A percentile compares a stretch with the other conserved stretches of the same genome.
Conservation (phyloP, 257 asterid species). For the Thymus quinquecostatus region DNA sequence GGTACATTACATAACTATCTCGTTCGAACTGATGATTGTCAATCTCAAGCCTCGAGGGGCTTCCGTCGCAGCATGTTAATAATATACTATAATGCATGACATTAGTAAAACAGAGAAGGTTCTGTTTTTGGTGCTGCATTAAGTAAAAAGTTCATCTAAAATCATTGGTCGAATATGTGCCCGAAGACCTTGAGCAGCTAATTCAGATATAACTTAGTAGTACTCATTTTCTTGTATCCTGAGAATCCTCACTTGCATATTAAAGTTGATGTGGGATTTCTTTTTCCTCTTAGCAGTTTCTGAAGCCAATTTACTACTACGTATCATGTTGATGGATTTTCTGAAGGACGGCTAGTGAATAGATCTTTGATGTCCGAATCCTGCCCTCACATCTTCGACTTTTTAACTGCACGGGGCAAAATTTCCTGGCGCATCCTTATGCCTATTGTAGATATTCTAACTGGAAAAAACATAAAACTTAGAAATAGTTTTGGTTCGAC, state of each 20-base stretch:
- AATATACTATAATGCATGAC: neutral
- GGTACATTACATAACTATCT: neutral
- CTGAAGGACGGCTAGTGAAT: neutral
- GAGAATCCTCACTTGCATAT: neutral
- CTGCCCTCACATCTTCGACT: neutral
- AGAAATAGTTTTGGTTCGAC: neutral
- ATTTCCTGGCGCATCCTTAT: neutral
- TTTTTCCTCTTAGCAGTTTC: neutral
- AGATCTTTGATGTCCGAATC: neutral
- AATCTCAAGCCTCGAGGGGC: neutral
- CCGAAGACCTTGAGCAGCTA: neutral
- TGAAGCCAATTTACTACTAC: neutral
- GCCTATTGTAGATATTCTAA: neutral
- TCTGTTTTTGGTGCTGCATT: neutral
- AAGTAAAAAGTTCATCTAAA: neutral
- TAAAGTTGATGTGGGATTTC: neutral
- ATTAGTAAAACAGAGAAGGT: neutral
- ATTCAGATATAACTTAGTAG: neutral
- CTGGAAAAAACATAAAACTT: neutral
- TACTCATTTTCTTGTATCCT: neutral
- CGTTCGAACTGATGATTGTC: neutral
- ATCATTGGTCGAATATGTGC: neutral
- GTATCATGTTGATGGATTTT: neutral
- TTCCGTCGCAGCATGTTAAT: neutral
- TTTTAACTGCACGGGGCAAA: neutral